Evolutionary conservation across 495 filamentous ascomycete genomes (phyloP).

Genomic region (Talaromyces nanjingensis): DNA sequence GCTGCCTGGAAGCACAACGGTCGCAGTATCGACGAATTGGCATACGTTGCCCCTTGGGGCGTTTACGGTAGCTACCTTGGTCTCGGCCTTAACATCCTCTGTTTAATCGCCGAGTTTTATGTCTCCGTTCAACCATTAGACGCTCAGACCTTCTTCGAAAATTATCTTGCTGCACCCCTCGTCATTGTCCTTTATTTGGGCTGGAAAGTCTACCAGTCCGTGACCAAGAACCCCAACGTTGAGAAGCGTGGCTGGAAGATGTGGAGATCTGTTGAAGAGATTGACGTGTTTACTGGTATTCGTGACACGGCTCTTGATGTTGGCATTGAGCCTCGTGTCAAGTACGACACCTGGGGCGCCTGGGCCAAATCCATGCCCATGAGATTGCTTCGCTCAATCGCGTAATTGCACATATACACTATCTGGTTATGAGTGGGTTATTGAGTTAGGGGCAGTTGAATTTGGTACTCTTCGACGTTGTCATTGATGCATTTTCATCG

Average conservation of each 20-base stretch:
- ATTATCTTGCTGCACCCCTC: constrained; percentile 53
- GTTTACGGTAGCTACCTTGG: constrained; percentile 63
- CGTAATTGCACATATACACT: background rate
- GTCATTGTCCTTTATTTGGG: constrained; percentile 39
- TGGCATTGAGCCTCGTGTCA: constrained; percentile 19
- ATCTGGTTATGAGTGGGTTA: background rate
- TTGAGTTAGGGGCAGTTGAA: background rate
- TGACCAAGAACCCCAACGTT: constrained; percentile 17
- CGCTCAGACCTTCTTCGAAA: constrained; percentile 53
- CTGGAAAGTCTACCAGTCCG: constrained; percentile 23
- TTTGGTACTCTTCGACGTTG: background rate
- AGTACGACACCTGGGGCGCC: constrained; percentile 22
- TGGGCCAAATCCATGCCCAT: constrained; percentile 21
- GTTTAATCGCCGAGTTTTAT: constrained; percentile 56
- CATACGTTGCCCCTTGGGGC: constrained; percentile 59
- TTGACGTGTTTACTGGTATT: constrained; percentile 18
- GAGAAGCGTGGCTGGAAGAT: constrained; percentile 19
- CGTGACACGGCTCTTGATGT: constrained; percentile 20
- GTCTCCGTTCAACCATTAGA: constrained; percentile 34
- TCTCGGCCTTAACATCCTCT: constrained; percentile 49
- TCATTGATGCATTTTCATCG: background rate
- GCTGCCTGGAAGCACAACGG: constrained; percentile 48
- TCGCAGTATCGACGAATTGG: constrained; percentile 60
- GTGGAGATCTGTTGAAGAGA: constrained; percentile 13
- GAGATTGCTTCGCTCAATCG: constrained; percentile 14